Evolutionary conservation across 306 rosid species (phyloP).

Genomic region (Quercus bicolor): DNA sequence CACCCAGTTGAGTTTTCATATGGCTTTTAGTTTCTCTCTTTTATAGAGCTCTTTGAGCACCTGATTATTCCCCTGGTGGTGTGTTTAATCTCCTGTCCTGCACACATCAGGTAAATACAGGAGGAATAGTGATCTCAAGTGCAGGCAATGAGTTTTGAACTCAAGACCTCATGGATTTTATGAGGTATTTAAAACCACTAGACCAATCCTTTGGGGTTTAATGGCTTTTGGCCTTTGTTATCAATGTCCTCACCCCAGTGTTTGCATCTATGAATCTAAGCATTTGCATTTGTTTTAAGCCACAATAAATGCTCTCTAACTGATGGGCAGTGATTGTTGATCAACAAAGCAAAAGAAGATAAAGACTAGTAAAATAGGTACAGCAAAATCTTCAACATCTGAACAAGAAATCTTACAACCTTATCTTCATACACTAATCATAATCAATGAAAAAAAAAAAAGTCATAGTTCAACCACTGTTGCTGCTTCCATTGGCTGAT

Average conservation of each 20-base stretch:
- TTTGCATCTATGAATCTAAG: not conserved
- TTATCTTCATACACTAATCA: conserved; percentile 42
- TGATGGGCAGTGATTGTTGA: conserved; percentile 9
- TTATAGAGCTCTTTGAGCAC: too few relatives aligned
- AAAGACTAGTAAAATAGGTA: conserved; percentile 28
- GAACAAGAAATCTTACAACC: conserved; percentile 45
- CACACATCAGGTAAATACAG: too few relatives aligned
- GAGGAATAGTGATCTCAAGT: too few relatives aligned
- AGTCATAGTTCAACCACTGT: conserved; percentile 51
- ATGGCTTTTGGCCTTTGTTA: not conserved
- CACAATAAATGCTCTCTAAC: conserved; percentile 18
- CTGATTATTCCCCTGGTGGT: too few relatives aligned
- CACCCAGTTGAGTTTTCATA: not conserved
- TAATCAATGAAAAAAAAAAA: conserved; percentile 20
- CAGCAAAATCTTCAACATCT: conserved; percentile 33
- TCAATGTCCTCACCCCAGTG: not conserved
- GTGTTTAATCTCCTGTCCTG: too few relatives aligned
- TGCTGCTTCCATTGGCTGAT: conserved; percentile 76
- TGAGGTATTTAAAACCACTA: too few relatives aligned
- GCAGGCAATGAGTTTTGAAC: too few relatives aligned
- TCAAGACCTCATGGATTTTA: too few relatives aligned
- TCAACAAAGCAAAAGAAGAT: conserved; percentile 24
- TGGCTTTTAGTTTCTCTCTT: not conserved
- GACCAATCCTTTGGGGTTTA: not conserved
- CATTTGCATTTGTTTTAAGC: conserved; percentile 22